Evolutionary conservation across 768 basidiomycete genomes (phyloP).

Genomic region (Vishniacozyma victoriae): DNA sequence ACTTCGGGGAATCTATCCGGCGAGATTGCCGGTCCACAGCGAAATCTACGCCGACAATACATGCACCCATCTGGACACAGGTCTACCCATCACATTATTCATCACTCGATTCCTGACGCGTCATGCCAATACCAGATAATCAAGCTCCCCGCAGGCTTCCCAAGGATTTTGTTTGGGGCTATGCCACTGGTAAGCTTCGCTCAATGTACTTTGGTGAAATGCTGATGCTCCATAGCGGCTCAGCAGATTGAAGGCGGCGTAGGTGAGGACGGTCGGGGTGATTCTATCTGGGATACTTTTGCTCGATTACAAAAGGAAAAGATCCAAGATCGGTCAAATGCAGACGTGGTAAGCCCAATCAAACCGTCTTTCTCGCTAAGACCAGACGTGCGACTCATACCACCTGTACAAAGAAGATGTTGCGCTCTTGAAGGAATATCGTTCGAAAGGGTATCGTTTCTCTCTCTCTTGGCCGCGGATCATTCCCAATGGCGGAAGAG

Average conservation of each 20-base stretch:
- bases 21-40: too few species aligned
- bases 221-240: background rate
- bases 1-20: too few species aligned
- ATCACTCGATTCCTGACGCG: too few species aligned
- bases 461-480: conserved; percentile 68
- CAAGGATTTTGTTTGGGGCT: conserved; percentile 3
- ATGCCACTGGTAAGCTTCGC: conserved; percentile 2
- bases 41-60: too few species aligned
- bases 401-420: conserved; percentile 7
- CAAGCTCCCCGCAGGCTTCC: background rate
- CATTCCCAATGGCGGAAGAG: conserved; percentile 60
- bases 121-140: too few species aligned
- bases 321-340: too few species aligned
- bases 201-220: too few species aligned
- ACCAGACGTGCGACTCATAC: conserved; percentile 4
- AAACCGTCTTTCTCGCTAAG: background rate
- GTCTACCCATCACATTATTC: too few species aligned
- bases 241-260: conserved; percentile 10
- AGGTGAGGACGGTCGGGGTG: conserved; percentile 5
- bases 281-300: conserved; percentile 10
- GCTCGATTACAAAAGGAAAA: background rate
- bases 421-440: conserved; percentile 2
- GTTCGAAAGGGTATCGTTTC: conserved; percentile 56
- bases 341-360: conserved; percentile 1
- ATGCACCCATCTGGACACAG: too few species aligned